These are phyloP conservation scores for Beta lomatogona DNA, from an alignment of 179 eudicot genomes.

Conservation along the genomic window DNA sequence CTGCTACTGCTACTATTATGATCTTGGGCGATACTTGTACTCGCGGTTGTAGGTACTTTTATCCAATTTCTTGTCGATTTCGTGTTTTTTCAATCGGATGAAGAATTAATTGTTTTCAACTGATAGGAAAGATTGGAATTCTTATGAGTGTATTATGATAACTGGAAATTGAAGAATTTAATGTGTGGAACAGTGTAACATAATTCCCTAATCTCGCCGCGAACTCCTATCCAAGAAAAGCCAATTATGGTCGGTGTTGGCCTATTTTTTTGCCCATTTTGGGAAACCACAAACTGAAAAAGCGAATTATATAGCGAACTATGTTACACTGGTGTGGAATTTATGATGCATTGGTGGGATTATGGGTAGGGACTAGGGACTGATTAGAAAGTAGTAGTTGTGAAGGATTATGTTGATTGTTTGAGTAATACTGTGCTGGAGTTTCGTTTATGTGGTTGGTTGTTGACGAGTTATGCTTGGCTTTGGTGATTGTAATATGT, in stretches of 20 bases:
- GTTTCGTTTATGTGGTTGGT: background rate
- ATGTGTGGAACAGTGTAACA: background rate
- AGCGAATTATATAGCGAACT: no score
- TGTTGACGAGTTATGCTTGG: background rate
- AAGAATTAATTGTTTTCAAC: background rate
- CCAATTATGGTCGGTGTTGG: no score
- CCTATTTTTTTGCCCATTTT: no score
- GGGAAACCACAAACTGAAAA: no score
- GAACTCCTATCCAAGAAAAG: no score
- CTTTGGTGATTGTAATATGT: background rate
- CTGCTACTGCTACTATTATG: slow-evolving; percentile 97
- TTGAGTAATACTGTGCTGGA: background rate
- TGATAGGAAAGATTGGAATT: no score
- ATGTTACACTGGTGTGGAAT: background rate
- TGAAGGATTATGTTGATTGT: background rate
- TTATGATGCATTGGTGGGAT: background rate
- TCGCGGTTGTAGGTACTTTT: slow-evolving; percentile 76
- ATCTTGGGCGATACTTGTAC: slow-evolving; percentile 97
- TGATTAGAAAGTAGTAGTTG: background rate
- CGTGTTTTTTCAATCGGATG: background rate
- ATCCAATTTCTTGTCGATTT: background rate
- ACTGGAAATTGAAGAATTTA: background rate
- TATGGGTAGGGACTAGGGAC: background rate
- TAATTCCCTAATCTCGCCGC: no score
- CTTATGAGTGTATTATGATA: background rate